Evolutionary conservation across 169 alveolate species (phyloP), one percentile per base, ranked within the genome.

Genomic region (Amoebophrya sp.): DNA sequence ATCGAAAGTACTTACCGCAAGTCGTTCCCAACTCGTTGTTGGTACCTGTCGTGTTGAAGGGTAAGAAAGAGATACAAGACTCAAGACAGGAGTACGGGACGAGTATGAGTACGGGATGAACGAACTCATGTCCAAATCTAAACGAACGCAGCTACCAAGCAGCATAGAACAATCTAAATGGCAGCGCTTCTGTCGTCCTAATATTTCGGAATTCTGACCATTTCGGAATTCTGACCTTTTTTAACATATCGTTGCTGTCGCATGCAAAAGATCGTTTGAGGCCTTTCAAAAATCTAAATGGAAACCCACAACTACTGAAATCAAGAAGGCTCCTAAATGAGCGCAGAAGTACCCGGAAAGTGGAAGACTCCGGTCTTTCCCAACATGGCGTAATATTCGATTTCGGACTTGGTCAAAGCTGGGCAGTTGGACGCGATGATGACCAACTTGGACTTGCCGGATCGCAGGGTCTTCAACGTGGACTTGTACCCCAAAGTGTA

Each of bases 321-420:
- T n/a, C n/a, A n/a, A n/a, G n/a, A n/a, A n/a, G n/a, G n/a, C n/a
- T n/a, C n/a, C n/a, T n/a, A n/a, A n/a, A n/a, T n/a, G n/a, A n/a
- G n/a, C n/a, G n/a, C n/a, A n/a, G n/a, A n/a, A n/a, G 18, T 47
- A 47, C 65, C 94, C 12, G 40, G 94, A 54, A 54, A 93, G 92
- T 90, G 94, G 89, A 90, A 91, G 41, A 93, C 94, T 3, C 98
- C 98, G 94, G 98, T 95, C 97, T 98, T 97, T 93, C 99, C 96
- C 93, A 98, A 96, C 99, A 98, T 97, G 40, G 99, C 99, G 96
- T 98, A 98, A 95, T 98, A 98, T 94, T 98, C 99, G 90, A 98
- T 96, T 93, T 98, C 99, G 76, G 99, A 97, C 93, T 98, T 96
- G 94, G 99, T 98, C 41, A 98, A 97, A 92, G 99, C 97, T 47